phyloP scores from a whole-genome alignment of 768 basidiomycete genomes.

The Termitomyces sp. region DNA sequence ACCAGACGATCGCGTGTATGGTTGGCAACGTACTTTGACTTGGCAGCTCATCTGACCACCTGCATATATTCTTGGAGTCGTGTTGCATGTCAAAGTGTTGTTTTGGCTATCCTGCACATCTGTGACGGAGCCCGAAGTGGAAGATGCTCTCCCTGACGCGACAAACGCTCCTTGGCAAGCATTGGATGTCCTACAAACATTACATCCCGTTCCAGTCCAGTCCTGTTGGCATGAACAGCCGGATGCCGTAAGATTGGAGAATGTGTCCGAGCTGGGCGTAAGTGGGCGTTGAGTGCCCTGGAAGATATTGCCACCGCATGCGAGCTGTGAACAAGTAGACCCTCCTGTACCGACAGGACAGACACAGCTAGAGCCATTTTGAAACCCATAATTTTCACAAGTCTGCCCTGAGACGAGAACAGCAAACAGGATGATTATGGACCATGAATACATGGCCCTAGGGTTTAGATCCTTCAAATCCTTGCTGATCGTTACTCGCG shows the following conservation, averaged over 20 bases:
- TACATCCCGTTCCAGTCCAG: slow-evolving; percentile 77
- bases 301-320: slow-evolving; percentile 80
- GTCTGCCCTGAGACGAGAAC: slow-evolving; percentile 28
- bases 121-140: slow-evolving; percentile 21
- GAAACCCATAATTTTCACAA: slow-evolving; percentile 68
- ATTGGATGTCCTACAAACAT: slow-evolving; percentile 63
- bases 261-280: slow-evolving; percentile 32
- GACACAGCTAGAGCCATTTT: slow-evolving; percentile 52
- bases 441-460: slow-evolving; percentile 7
- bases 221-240: slow-evolving; percentile 67
- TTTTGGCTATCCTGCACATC: slow-evolving; percentile 37
- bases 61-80: slow-evolving; percentile 64
- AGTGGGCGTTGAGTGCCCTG: slow-evolving; percentile 59
- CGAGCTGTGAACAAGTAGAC: slow-evolving; percentile 57
- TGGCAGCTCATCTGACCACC: slow-evolving; percentile 81
- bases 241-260: slow-evolving; percentile 62
- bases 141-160: slow-evolving; percentile 30
- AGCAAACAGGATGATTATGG: slow-evolving; percentile 14
- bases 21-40: slow-evolving; percentile 57
- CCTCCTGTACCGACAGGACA: slow-evolving; percentile 86
- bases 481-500: neutral
- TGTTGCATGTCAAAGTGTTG: slow-evolving; percentile 70
- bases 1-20: neutral
- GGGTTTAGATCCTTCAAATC: neutral
- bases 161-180: slow-evolving; percentile 67